Base-by-base conservation (phyloP, 495 filamentous ascomycete species). In the Penicillium goetzii region DNA sequence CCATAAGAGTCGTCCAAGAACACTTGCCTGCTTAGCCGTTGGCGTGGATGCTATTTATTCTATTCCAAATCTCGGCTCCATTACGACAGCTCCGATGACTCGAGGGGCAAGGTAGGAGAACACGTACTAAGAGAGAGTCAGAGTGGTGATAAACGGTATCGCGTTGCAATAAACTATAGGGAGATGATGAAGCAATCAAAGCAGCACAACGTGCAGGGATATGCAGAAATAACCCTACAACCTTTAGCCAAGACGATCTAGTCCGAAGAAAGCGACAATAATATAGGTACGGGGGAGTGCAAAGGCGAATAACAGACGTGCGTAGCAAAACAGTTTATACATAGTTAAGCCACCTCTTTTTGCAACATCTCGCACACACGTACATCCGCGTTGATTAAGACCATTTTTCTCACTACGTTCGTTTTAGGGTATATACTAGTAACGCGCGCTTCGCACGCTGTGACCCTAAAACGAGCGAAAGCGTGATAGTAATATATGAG, bases 301-400 rank as follows among this genome's bases (percentile, higher is more conserved):
- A 50, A 50, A 2, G 19, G 21, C 47, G 47, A 50, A 50, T 50
- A 6, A 25, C 10, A 21, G 26, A 25, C 19, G 19, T 17, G 55
- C 55, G 55, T 57, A 36, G 34, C 36, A 45, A 8, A 43, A 57
- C 38, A 43, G 38, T 28, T 36, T 17, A 30, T 57, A 57, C 25
- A 40, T 57, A 45, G 55, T 57, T 45, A 57, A 43, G 55, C 38
- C 38, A 57, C 38, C 38, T 45, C 55, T 43, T 43, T 43, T 57
- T 57, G 55, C 55, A 57, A 58, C 56, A 21, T 43, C 56, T 43
- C 34, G 56, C 36, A 9, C 10, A 36, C 10, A 36, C 34, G 7
- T 36, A 36, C 10, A 36, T 36, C 34, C 34, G 34, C 10, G 34
- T 36, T 36, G 34, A 36, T 36, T 36, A 36, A 36, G 10, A 36